Evolutionary conservation across 2,329 filamentous ascomycete species (phyloP).

Genomic region (Fusarium mexicanum): DNA sequence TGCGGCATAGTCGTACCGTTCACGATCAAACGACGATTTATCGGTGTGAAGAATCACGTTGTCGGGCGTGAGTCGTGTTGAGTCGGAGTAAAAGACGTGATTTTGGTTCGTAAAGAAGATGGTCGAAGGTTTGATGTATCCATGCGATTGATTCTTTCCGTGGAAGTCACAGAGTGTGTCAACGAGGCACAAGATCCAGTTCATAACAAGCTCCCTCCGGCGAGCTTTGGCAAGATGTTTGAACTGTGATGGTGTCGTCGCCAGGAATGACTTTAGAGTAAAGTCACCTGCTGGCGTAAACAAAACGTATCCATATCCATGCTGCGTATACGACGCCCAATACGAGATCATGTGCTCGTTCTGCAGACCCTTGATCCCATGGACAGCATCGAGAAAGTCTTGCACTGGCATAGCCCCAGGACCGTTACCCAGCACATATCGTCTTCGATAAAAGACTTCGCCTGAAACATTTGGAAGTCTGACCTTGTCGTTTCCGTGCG

Average conservation of each 20-base stretch:
- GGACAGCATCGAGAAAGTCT: slow-evolving; percentile 70
- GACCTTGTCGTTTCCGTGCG: slow-evolving; percentile 64
- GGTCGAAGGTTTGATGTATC: slow-evolving; percentile 76
- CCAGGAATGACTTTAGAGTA: slow-evolving; percentile 73
- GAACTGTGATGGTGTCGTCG: slow-evolving; percentile 68
- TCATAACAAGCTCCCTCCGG: slow-evolving; percentile 68
- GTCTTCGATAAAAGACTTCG: slow-evolving; percentile 65
- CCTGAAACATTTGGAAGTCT: slow-evolving; percentile 70
- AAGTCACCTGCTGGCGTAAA: slow-evolving; percentile 74
- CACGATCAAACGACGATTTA: slow-evolving; percentile 68
- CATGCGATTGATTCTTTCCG: slow-evolving; percentile 69
- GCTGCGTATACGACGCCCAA: slow-evolving; percentile 75
- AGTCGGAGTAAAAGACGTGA: slow-evolving; percentile 73
- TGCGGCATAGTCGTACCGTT: slow-evolving; percentile 77
- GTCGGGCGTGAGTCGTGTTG: slow-evolving; percentile 59
- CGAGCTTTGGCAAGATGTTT: slow-evolving; percentile 70
- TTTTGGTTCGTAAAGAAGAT: slow-evolving; percentile 73
- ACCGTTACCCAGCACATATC: slow-evolving; percentile 60
- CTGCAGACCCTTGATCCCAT: slow-evolving; percentile 65
- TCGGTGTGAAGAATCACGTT: slow-evolving; percentile 54
- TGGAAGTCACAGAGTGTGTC: slow-evolving; percentile 76
- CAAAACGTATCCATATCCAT: slow-evolving; percentile 70
- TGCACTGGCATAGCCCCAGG: slow-evolving; percentile 57
- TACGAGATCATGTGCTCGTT: slow-evolving; percentile 77
- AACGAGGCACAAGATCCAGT: slow-evolving; percentile 79